Base-by-base conservation (phyloP, 257 asterid species). In the Lithospermum erythrorhizon region DNA sequence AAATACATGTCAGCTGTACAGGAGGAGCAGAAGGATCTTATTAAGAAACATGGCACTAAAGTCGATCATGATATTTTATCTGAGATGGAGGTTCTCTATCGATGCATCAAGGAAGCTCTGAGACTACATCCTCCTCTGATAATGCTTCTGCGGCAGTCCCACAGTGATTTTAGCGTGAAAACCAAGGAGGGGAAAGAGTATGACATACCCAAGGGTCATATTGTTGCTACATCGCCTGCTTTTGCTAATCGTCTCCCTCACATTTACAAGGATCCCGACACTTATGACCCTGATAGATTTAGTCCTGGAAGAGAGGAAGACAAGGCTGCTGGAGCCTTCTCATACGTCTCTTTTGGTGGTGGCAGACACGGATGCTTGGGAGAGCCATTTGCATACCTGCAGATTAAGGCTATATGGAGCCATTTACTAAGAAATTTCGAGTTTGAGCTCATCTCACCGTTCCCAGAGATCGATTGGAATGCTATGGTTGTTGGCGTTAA, bases 311-410 rank as follows among this genome's bases (percentile, higher is more conserved):
- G 97, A 73, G 97, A 90, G 0, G 97, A 90, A 80, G 97, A 90
- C 63, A 90, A 90, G 79, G 89, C 75, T 6, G 82, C 96, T 0
- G 98, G 98, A 53, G 94, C 95, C 0, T 90, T 90, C 72, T 90
- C 98, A 0, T 87, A 90, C 75, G 87, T 90, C 23, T 85, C 98
- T 3, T 90, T 87, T 20, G 98, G 98, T 9, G 96, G 98, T 3
- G 98, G 98, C 47, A 82, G 96, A 78, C 98, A 90, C 6, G 98
- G 96, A 2, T 90, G 96, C 66, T 73, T 90, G 3, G 98, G 98
- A 6, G 98, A 90, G 80, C 96, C 98, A 9, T 90, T 90, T 67
- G 98, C 98, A 1, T 90, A 90, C 76, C 73, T 90, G 61, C 97
- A 90, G 70, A 90, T 90, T 66, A 90, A 85, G 68, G 94, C 97